Base-by-base conservation (phyloP, 1,284 basidiomycete genomes). In the Rhizopogon parksii region DNA sequence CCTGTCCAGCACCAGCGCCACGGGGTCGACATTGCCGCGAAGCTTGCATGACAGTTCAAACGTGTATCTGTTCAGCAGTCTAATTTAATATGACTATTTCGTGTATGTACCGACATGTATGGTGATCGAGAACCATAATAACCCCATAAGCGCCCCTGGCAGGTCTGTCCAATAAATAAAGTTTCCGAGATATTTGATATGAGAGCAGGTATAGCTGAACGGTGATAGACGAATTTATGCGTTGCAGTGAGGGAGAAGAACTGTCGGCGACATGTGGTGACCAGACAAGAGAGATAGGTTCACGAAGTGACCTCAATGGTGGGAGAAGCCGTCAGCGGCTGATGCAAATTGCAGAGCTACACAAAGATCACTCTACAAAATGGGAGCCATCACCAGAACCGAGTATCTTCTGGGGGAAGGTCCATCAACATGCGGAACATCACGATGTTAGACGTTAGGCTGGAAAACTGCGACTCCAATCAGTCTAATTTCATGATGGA, bases 391-490 rank as follows among this genome's bases (percentile, higher is more conserved):
- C 51, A 73, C 72, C 72, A 74, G 51, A 75, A 66, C n/a, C 70
- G 59, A 9, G 56, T 69, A 30, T 61, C 60, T 14, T 63, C 56
- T 0, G 71, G 62, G 21, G 63, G 49, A 2, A 66, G 40, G 14
- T 62, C 60, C 36, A 64, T 64, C 35, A 69, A 56, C 70, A 73
- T 73, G 14, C 80, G 71, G 32, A 82, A 63, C 73, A 80, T 75
- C 36, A 74, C 73, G 4, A 78, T 68, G 53, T 80, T 82, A 2
- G 76, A 73, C 0, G 77, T 79, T 57, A 83, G 51, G 54, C 76
- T 80, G 24, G 80, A 82, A 53, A 80, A 83, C 78, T 80, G 51
- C 3, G 46, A 43, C 47, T 46, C 49, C 36, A 32, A 24, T 50
- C 4, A 49, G 17, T 9, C 7, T 19, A 3, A 21, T n/a, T 24